Conservation (phyloP, 805 yeast species). For the Candida saitoana region DNA sequence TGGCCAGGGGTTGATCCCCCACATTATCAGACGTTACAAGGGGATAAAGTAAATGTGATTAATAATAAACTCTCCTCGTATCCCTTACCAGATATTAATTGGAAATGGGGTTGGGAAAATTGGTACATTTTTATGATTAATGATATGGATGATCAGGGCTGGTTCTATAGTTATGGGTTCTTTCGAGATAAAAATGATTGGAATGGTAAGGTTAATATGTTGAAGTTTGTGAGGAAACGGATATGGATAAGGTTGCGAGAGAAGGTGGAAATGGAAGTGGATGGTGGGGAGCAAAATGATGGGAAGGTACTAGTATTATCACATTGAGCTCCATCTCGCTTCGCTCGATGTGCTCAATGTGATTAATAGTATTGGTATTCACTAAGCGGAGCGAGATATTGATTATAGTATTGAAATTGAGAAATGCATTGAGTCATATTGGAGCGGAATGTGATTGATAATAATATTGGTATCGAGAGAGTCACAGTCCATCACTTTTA, state of each 20-base stretch:
- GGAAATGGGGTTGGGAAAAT: constrained; percentile 66
- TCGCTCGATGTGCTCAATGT: too few relatives aligned
- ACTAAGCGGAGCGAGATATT: too few relatives aligned
- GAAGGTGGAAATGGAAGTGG: not conserved
- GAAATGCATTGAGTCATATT: too few relatives aligned
- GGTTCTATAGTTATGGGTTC: constrained; percentile 62
- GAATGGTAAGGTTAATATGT: constrained; percentile 59
- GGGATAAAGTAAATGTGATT: constrained; percentile 28
- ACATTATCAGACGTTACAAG: constrained; percentile 42
- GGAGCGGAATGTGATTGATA: too few relatives aligned
- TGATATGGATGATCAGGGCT: constrained; percentile 82
- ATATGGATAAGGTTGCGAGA: constrained; percentile 52
- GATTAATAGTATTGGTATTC: too few relatives aligned
- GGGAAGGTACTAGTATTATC: too few relatives aligned
- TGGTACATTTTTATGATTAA: constrained; percentile 72
- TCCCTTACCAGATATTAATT: constrained; percentile 55
- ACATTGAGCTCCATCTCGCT: too few relatives aligned
- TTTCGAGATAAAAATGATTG: constrained; percentile 42
- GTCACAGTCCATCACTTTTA: too few relatives aligned
- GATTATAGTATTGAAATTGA: too few relatives aligned
- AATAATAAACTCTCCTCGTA: constrained; percentile 25
- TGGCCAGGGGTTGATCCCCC: constrained; percentile 51
- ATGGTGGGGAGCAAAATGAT: too few relatives aligned
- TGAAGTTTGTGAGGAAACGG: constrained; percentile 63
- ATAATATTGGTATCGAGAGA: too few relatives aligned